A percentile compares a stretch with the other conserved stretches of the same genome.
Conservation (phyloP, 352 stramenopile species). For the Paralagenidium karlingii region DNA sequence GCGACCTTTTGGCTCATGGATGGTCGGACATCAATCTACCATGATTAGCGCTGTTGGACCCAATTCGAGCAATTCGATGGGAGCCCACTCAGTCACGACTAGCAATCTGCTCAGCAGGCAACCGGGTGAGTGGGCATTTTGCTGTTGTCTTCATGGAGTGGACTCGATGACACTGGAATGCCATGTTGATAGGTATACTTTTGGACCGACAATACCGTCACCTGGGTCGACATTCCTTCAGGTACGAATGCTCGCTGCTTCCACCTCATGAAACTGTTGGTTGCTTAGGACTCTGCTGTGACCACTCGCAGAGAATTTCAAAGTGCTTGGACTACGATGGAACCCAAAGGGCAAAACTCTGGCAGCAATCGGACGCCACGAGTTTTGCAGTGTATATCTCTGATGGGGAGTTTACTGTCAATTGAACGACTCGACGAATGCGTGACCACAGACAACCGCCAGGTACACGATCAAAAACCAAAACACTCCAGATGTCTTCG, state of each 20-base stretch:
- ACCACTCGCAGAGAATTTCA: constrained; percentile 34
- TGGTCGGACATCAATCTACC: not conserved
- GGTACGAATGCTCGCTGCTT: constrained; percentile 8
- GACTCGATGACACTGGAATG: not conserved
- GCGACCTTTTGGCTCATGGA: not conserved
- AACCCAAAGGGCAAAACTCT: constrained; percentile 30
- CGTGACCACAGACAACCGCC: too few species aligned
- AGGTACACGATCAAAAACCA: too few species aligned
- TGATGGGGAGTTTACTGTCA: too few species aligned
- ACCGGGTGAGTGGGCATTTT: constrained; percentile 22
- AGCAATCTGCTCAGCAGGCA: constrained; percentile 40
- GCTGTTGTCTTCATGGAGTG: too few species aligned
- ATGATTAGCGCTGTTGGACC: constrained; percentile 52
- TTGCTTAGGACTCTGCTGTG: not conserved
- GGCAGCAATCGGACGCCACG: constrained; percentile 36
- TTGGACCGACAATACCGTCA: constrained; percentile 46
- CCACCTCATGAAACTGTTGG: not conserved
- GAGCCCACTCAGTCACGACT: constrained; percentile 30
- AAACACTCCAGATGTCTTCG: too few species aligned
- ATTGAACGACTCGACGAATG: too few species aligned
- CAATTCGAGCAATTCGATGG: constrained; percentile 51
- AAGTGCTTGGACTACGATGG: constrained; percentile 56
- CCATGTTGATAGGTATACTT: constrained; percentile 24
- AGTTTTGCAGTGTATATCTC: constrained; percentile 55
- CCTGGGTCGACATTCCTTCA: constrained; percentile 55